Evolutionary conservation across 2,329 filamentous ascomycete genomes (phyloP).

Genomic region (Bipolaris bicolor): DNA sequence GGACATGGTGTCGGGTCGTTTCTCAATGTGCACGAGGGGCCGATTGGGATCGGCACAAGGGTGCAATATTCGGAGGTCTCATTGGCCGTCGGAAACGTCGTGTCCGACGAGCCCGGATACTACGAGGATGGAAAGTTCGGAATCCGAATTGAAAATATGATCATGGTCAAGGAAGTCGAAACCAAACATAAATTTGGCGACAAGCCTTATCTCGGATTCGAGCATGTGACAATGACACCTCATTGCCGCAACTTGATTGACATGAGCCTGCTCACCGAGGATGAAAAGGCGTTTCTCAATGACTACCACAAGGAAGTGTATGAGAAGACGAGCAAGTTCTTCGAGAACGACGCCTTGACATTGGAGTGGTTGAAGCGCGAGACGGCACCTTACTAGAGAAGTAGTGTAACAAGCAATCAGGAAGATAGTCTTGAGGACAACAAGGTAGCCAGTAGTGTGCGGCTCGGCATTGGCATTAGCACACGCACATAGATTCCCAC

Average conservation of each 20-base stretch:
- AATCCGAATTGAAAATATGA: conserved; percentile 94
- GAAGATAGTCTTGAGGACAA: conserved; percentile 3
- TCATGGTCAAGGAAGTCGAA: conserved; percentile 87
- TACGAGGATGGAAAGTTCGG: conserved; percentile 96
- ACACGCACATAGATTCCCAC: conserved; percentile 7
- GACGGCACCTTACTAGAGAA: conserved; percentile 63
- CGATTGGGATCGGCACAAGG: conserved; percentile 92
- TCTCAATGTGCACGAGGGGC: conserved; percentile 95
- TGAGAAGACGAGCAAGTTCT: conserved; percentile 79
- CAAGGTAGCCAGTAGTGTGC: conserved; percentile 21
- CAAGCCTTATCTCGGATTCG: conserved; percentile 92
- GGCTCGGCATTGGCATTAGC: conserved; percentile 21
- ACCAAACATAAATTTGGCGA: conserved; percentile 89
- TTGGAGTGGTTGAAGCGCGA: conserved; percentile 85
- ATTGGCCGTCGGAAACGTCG: conserved; percentile 87
- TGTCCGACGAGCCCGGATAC: conserved; percentile 95
- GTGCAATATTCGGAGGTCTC: conserved; percentile 91
- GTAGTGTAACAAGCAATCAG: conserved; percentile 2
- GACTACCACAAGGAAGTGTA: conserved; percentile 81
- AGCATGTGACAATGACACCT: conserved; percentile 96
- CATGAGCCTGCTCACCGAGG: conserved; percentile 68
- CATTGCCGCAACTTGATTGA: conserved; percentile 92
- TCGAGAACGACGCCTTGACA: conserved; percentile 74
- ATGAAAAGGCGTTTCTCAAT: conserved; percentile 87
- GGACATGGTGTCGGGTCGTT: conserved; percentile 95